Evolutionary conservation across 345 rosid genomes (phyloP), one percentile per base, ranked within the genome.

Genomic region (Eutrema japonicum): DNA sequence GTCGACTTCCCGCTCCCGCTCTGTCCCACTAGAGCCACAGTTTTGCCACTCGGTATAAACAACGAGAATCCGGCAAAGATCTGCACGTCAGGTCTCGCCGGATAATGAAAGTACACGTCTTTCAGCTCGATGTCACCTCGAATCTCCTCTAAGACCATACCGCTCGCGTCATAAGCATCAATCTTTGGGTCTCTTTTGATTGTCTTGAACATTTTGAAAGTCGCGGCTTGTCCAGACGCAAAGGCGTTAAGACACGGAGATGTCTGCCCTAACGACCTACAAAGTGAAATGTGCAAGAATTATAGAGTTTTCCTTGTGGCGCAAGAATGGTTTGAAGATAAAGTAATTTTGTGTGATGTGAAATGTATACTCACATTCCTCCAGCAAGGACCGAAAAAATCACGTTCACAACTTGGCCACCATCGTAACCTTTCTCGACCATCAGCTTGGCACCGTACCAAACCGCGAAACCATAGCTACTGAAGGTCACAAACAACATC

Each of bases 1-100:
- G 86, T 81, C 13, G 86, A 81, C 52, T 83, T 83, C 3, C 87
- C 87, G 12, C 84, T 77, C 18, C 87, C 87, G 67, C 87, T 83
- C 13, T 81, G 81, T n/a, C 87, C 84, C 45, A 83, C 84, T 65
- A 83, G 48, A 36, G 84, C 87, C 30, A 75, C 65, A n/a, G 82
- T 74, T 13, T 57, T 71, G 30, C 83, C 84, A 7, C 74, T 77
- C 2, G 62, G 50, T 32, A 83, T 71, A 13, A 4, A n/a, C 45
- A 83, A 66, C 5, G 86, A 81, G 45, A 83, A 83, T 10, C 82
- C 83, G 49, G 47, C 10, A 14, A 79, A 83, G 42, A 81, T 77
- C 29, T 53, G 72, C 6, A 73, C 84, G 7, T 77, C 80, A 1
- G 81, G 82, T 68, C 84, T 77, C 0, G 83, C 76, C 10, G 84